Percentiles rank a stretch among this genome's conserved stretches.
Conservation (phyloP, 441 rosid genomes). For the Monsonia emarginata region DNA sequence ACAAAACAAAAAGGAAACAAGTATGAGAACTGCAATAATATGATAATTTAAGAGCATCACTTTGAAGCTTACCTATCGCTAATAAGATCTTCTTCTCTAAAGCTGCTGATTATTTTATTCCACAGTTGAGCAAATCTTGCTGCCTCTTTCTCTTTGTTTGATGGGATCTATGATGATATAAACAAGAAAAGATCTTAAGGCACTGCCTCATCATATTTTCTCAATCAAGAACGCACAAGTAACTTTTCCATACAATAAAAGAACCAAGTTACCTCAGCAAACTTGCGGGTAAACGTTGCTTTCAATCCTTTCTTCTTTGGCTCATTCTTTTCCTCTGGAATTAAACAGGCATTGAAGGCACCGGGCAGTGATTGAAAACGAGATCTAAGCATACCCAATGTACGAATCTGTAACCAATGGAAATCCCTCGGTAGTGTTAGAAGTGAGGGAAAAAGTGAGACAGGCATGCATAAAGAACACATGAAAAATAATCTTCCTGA, state of each 20-base stretch:
- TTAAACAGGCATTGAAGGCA: constrained; percentile 75
- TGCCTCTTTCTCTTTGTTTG: constrained; percentile 68
- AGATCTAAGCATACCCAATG: constrained; percentile 95
- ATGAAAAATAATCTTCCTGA: no score
- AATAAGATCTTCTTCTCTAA: constrained; percentile 94
- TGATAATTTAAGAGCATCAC: constrained; percentile 1
- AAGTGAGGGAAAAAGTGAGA: background rate
- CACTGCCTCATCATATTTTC: background rate
- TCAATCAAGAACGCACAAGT: constrained; percentile 2
- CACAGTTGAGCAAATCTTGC: constrained; percentile 97
- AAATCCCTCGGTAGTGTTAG: no score
- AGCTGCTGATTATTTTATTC: constrained; percentile 92
- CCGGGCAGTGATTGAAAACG: constrained; percentile 83
- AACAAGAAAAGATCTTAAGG: constrained; percentile 12
- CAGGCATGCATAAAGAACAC: background rate
- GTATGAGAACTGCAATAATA: constrained; percentile 8
- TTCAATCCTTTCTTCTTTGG: constrained; percentile 61
- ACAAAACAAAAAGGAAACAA: background rate
- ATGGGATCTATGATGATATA: constrained; percentile 36
- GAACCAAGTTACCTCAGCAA: constrained; percentile 35
- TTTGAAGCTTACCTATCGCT: constrained; percentile 43
- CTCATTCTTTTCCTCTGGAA: constrained; percentile 62
- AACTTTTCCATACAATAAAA: background rate
- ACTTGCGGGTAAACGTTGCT: constrained; percentile 61
- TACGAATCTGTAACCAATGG: constrained; percentile 61